Percentiles rank a stretch among this genome's conserved stretches.
Evolutionary conservation across 495 filamentous ascomycete genomes (phyloP).

Genomic region (Xylaria palmicola): DNA sequence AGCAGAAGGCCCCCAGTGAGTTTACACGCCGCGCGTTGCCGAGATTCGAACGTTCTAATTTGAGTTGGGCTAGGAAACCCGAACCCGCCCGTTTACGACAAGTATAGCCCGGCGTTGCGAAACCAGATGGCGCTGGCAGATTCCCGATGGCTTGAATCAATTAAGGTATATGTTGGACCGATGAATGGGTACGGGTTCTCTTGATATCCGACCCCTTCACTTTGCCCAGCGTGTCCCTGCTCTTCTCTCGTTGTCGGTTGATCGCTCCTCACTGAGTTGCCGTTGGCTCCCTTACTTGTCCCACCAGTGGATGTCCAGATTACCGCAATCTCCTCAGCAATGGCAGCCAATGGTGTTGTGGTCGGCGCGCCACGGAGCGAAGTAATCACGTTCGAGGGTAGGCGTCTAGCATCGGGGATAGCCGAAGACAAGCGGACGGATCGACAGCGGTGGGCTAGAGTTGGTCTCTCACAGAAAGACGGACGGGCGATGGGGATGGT

Average conservation of each 20-base stretch:
- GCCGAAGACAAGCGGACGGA: background rate
- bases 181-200: background rate
- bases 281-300: background rate
- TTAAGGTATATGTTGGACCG: background rate
- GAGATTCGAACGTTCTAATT: background rate
- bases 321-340: background rate
- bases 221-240: background rate
- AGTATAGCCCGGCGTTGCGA: background rate
- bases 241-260: background rate
- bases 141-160: background rate
- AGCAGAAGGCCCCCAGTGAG: background rate
- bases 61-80: background rate
- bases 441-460: constrained; percentile 5
- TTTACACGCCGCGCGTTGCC: background rate
- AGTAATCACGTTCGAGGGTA: constrained; percentile 5
- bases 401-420: background rate
- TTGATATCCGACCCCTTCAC: background rate
- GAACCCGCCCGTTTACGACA: no score
- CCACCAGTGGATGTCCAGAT: background rate
- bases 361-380: constrained; percentile 7
- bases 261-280: background rate
- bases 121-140: background rate
- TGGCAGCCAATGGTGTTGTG: constrained; percentile 4
- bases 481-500: constrained; percentile 15
- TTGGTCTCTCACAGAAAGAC: constrained; percentile 18